Evolutionary conservation across 129 eudicot genomes (phyloP).

Genomic region (Arctium lappa): DNA sequence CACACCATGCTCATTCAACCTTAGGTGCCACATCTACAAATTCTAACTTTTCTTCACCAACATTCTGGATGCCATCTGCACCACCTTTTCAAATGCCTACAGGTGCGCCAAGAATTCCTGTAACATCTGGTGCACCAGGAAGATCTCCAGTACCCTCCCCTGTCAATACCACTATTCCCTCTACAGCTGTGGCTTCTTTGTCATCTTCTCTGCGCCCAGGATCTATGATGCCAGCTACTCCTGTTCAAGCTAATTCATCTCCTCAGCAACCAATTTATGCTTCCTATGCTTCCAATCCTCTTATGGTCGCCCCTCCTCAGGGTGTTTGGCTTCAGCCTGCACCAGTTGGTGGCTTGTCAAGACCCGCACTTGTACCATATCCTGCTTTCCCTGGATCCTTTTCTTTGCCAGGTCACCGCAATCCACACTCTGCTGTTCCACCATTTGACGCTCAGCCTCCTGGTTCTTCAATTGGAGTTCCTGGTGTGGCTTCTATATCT

Average conservation of each 20-base stretch:
- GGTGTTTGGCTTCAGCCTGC: slow-evolving; percentile 79
- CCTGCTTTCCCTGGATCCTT: slow-evolving; percentile 57
- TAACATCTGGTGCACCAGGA: slow-evolving; percentile 47
- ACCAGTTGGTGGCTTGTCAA: slow-evolving; percentile 44
- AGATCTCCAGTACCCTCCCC: slow-evolving; percentile 31
- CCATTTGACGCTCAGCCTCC: slow-evolving; percentile 74
- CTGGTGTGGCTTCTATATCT: slow-evolving; percentile 28
- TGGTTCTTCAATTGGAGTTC: slow-evolving; percentile 57
- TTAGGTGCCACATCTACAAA: slow-evolving; percentile 32
- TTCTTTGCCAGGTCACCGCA: slow-evolving; percentile 52
- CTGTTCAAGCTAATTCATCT: slow-evolving; percentile 36
- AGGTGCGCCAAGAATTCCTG: slow-evolving; percentile 41
- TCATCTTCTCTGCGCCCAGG: slow-evolving; percentile 22
- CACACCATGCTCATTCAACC: slow-evolving; percentile 45
- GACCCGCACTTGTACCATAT: slow-evolving; percentile 63
- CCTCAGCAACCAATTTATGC: slow-evolving; percentile 50
- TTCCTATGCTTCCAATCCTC: slow-evolving; percentile 47
- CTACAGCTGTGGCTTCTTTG: slow-evolving; percentile 31
- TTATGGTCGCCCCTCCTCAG: slow-evolving; percentile 48
- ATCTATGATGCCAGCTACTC: slow-evolving; percentile 31
- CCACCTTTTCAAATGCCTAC: slow-evolving; percentile 57
- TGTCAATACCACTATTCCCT: slow-evolving; percentile 21
- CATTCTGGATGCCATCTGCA: slow-evolving; percentile 44
- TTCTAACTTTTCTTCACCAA: slow-evolving; percentile 31
- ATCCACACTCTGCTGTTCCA: slow-evolving; percentile 45